These are phyloP conservation scores for Podila horticola DNA, from an alignment of 192 early-diverging fungal genomes.

Conservation along the genomic window DNA sequence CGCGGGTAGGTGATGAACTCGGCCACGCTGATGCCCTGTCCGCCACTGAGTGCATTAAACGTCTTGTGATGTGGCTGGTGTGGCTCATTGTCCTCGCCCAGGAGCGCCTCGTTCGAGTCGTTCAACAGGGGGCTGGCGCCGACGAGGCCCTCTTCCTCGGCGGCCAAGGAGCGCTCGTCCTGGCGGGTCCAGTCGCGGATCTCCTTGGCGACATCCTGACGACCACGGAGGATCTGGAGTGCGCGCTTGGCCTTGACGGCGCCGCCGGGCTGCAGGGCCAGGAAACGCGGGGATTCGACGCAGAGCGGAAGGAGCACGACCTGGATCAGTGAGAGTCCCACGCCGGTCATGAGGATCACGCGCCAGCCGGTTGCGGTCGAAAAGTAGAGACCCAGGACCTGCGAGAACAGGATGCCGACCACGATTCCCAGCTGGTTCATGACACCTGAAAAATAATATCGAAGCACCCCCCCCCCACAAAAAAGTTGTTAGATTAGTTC, in stretches of 20 bases:
- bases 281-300: slow-evolving; percentile 83
- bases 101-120: slow-evolving; percentile 21
- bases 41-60: slow-evolving; percentile 11
- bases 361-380: slow-evolving; percentile 77
- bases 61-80: slow-evolving; percentile 2
- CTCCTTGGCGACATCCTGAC: slow-evolving; percentile 61
- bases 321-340: slow-evolving; percentile 70
- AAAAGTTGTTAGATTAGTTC: background rate
- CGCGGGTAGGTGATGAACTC: slow-evolving; percentile 56
- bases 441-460: slow-evolving; percentile 55
- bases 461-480: background rate
- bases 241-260: slow-evolving; percentile 60
- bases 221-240: slow-evolving; percentile 65
- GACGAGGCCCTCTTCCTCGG: slow-evolving; percentile 22
- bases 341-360: slow-evolving; percentile 70
- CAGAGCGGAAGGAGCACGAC: slow-evolving; percentile 73
- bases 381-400: slow-evolving; percentile 71
- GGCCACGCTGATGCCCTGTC: slow-evolving; percentile 40
- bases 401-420: slow-evolving; percentile 80
- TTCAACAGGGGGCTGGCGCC: slow-evolving; percentile 30
- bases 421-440: slow-evolving; percentile 90
- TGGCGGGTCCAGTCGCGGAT: slow-evolving; percentile 60
- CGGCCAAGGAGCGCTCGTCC: slow-evolving; percentile 34
- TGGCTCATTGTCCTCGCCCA: slow-evolving; percentile 3
- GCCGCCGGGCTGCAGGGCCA: slow-evolving; percentile 64